Evolutionary conservation across 2,329 filamentous ascomycete genomes (phyloP), one percentile per base, ranked within the genome.

Genomic region (Nannizziopsis barbatae): DNA sequence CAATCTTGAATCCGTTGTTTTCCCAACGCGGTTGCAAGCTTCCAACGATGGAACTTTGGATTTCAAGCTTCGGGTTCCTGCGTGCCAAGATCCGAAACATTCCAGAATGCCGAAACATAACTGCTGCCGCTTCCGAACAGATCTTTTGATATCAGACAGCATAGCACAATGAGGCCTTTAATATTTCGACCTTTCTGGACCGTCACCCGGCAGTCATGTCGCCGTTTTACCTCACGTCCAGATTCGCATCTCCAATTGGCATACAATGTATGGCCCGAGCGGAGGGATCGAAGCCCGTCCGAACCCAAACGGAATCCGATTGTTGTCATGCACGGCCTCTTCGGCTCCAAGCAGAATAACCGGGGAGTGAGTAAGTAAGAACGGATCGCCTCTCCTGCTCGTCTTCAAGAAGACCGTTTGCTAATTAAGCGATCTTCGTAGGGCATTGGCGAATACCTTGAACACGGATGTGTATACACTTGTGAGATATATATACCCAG

Each of bases 301-400:
- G 33, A 27, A 10, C 18, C 39, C 17, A 49, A 32, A 15, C 37
- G 31, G n/a, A 40, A 33, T 9, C 51, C 88, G 1, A 85, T 95
- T 52, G 69, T 95, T 50, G 83, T 95, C 55, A 79, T 95, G 58
- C 89, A 95, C 63, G 89, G 89, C 1, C 74, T 95, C 10, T 95
- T 95, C 59, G 89, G 89, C 18, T 94, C 86, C 43, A 94, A 92
- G 45, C 55, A 86, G 71, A 95, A 95, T 65, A 93, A 95, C 63
- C 74, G 87, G 66, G 84, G 76, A 59, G 88, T 95, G 55, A 93
- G 87, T 83, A 94, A 87, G 88, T 93, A 73, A 68, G 81, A 20
- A 46, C 14, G 20, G 17, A 36, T 41, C 42, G 6, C 9, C 3
- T 5, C 2, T 17, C 30, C 9, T 45, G 35, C 8, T 12, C 18